Conservation (phyloP, 2,329 filamentous ascomycete genomes). For the Aureobasidium lini region DNA sequence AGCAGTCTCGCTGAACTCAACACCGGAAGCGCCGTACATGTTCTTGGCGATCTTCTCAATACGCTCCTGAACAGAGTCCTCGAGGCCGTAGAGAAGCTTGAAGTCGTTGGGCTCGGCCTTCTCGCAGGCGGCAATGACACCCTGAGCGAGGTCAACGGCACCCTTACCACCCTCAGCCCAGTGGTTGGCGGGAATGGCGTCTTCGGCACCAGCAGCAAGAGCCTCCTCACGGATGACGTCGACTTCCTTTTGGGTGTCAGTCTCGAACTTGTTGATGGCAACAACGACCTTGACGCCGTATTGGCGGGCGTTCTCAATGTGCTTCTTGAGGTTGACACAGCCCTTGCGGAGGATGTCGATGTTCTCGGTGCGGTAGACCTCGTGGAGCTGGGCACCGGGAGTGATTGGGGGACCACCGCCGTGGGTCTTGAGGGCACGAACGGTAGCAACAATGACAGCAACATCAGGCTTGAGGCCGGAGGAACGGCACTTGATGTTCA, state of each 20-base stretch:
- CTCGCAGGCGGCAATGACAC: slow-evolving; percentile 72
- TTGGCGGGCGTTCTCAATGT: slow-evolving; percentile 79
- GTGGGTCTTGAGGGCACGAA: slow-evolving; percentile 93
- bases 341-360: slow-evolving; percentile 82
- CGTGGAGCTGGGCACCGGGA: slow-evolving; percentile 73
- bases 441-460: slow-evolving; percentile 90
- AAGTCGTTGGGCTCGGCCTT: slow-evolving; percentile 71
- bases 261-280: slow-evolving; percentile 93
- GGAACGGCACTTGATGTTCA: slow-evolving; percentile 98
- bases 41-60: slow-evolving; percentile 84
- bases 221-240: slow-evolving; percentile 84
- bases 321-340: slow-evolving; percentile 91
- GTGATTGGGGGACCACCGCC: slow-evolving; percentile 91
- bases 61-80: slow-evolving; percentile 74
- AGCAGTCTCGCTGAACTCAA: slow-evolving; percentile 89
- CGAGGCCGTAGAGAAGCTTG: slow-evolving; percentile 75
- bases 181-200: slow-evolving; percentile 90
- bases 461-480: slow-evolving; percentile 89
- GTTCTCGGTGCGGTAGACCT: slow-evolving; percentile 90
- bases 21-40: slow-evolving; percentile 87
- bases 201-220: slow-evolving; percentile 83
- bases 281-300: slow-evolving; percentile 94
- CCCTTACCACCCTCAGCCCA: slow-evolving; percentile 93
- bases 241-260: slow-evolving; percentile 88
- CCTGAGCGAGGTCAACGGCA: slow-evolving; percentile 79